phyloP scores from a whole-genome alignment of 345 rosid species.

The Lumnitzera littorea region DNA sequence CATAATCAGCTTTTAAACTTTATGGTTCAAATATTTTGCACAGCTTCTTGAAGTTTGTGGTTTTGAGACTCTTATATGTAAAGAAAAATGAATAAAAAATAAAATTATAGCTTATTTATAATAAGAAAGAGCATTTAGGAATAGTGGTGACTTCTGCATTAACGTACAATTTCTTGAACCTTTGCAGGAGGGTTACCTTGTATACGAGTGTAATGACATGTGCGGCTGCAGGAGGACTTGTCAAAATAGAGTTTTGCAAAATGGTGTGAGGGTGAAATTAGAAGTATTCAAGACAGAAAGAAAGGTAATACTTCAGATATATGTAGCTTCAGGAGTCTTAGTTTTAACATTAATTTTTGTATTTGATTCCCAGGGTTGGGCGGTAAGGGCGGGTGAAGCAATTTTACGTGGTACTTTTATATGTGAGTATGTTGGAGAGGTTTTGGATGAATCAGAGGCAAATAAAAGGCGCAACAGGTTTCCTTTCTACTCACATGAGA shows the following conservation, averaged over 20 bases:
- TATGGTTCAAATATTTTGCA: not conserved
- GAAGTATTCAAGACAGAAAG: conserved; percentile 76
- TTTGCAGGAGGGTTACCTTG: conserved; percentile 93
- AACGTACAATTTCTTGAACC: conserved; percentile 4
- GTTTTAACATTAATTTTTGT: conserved; percentile 4
- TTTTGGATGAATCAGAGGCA: conserved; percentile 63
- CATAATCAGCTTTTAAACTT: no score
- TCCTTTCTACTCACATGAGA: conserved; percentile 5
- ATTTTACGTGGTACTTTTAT: conserved; percentile 82
- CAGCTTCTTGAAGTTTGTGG: conserved; percentile 1
- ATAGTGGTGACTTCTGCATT: not conserved
- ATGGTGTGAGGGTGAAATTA: conserved; percentile 58
- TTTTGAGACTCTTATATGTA: no score
- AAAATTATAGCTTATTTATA: not conserved
- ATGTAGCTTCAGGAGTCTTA: conserved; percentile 3
- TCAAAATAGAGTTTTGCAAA: conserved; percentile 88
- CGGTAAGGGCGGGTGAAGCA: conserved; percentile 77
- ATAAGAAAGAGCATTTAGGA: not conserved
- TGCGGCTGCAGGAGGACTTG: conserved; percentile 74
- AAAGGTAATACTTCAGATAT: conserved; percentile 44
- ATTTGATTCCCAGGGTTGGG: conserved; percentile 80
- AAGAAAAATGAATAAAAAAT: no score
- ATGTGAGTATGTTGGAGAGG: conserved; percentile 86
- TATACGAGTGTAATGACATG: conserved; percentile 85
- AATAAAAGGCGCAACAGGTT: conserved; percentile 62